A percentile compares a stretch with the other conserved stretches of the same genome.
Conservation (phyloP, 495 filamentous ascomycete genomes). For the Penicillium manginii region DNA sequence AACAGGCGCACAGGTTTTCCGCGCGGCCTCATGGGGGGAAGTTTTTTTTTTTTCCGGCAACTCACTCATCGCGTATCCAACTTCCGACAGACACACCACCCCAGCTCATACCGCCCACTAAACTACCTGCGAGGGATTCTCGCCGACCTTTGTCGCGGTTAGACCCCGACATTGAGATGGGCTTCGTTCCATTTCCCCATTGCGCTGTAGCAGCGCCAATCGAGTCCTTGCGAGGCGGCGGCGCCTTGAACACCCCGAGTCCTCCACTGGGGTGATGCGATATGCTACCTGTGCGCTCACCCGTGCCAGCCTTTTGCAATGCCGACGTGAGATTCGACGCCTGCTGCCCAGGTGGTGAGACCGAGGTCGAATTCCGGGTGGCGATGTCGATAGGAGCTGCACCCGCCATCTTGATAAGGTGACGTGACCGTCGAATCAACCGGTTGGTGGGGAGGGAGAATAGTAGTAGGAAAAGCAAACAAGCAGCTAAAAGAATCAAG, state of each 20-base stretch:
- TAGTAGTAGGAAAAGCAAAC: neutral
- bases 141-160: slow-evolving; percentile 76
- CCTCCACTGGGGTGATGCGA: slow-evolving; percentile 47
- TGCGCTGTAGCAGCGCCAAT: slow-evolving; percentile 59
- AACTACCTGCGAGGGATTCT: slow-evolving; percentile 84
- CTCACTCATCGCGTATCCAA: slow-evolving; percentile 98
- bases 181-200: slow-evolving; percentile 76
- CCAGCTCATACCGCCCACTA: slow-evolving; percentile 96
- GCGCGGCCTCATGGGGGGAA: slow-evolving; percentile 9
- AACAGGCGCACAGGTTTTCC: slow-evolving; percentile 18
- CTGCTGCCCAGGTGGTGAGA: slow-evolving; percentile 63
- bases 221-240: slow-evolving; percentile 68
- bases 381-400: slow-evolving; percentile 69
- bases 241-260: slow-evolving; percentile 63
- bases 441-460: neutral
- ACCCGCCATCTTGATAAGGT: slow-evolving; percentile 53
- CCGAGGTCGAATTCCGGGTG: slow-evolving; percentile 60
- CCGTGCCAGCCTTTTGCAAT: slow-evolving; percentile 51
- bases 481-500: neutral
- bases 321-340: slow-evolving; percentile 66
- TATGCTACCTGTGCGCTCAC: slow-evolving; percentile 46
- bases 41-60: slow-evolving; percentile 32
- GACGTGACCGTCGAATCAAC: slow-evolving; percentile 28
- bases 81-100: slow-evolving; percentile 94
- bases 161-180: slow-evolving; percentile 80